Evolutionary conservation across 176 grass and related monocot species (phyloP), one percentile per base, ranked within the genome.

Genomic region (Musa acuminata): DNA sequence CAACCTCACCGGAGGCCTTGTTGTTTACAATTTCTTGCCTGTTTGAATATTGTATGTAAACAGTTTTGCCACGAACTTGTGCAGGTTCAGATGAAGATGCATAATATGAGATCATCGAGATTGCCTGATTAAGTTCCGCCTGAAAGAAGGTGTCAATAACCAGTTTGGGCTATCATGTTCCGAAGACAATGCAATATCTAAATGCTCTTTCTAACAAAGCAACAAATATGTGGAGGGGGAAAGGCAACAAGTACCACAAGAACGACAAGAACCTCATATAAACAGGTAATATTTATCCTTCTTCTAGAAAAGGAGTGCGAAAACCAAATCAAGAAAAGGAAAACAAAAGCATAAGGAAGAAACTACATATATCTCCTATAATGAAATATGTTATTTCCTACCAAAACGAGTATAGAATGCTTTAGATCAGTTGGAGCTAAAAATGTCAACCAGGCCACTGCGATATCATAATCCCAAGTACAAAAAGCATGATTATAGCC

Each of bases 31-130:
- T 96, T 87, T 96, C 93, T 78, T 92, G 93, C 72, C 89, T 83
- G 55, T 96, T 96, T 71, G 93, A 96, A 78, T 96, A 96, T 66
- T 96, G 93, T 57, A 90, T 88, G 79, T 92, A 96, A 75, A 92
- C 93, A 77, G 93, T 96, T 83, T 96, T 96, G 58, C 93, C 93
- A 82, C 93, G 87, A 52, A 96, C 90, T 90, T 92, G 87, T 70
- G 93, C 93, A 85, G 87, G 89, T 63, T 96, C 93, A 67, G 89
- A 83, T 69, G 89, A 90, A 35, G 93, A 88, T 21, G 87, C 87
- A 77, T 90, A 96, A 79, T 96, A 96, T 55, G 93, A 88, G 78
- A 92, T 87, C 93, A 96, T 96, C 79, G 87, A 85, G 81, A 96
- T 92, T 72, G 93, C 93, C 58, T 96, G 93, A 83, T 92, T 96